A percentile compares a stretch with the other conserved stretches of the same genome.
Evolutionary conservation across 140 eudicot species (phyloP).

Genomic region (Stevia rebaudiana): DNA sequence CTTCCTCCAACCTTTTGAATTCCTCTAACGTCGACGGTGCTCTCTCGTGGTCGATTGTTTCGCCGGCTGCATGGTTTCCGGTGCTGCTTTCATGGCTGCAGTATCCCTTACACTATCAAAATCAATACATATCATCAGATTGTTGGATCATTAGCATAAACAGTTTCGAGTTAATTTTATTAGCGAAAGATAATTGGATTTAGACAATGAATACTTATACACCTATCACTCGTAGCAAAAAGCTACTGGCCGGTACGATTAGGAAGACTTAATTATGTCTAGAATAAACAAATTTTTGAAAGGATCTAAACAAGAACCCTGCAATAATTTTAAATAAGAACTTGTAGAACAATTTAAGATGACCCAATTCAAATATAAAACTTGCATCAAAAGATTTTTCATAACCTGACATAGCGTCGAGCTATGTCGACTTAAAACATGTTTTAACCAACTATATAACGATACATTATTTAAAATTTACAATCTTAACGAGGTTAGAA

Average conservation of each 20-base stretch:
- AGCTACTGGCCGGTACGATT: no score
- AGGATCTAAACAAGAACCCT: neutral
- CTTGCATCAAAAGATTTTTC: no score
- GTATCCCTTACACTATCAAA: conserved; percentile 18
- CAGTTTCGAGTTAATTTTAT: neutral
- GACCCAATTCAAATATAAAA: neutral
- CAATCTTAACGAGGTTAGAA: no score
- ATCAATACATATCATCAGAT: neutral
- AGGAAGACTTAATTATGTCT: no score
- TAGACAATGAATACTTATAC: neutral
- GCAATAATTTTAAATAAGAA: no score
- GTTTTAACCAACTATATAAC: no score
- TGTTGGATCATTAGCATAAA: neutral
- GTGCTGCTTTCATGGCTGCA: conserved; percentile 21
- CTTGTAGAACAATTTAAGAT: neutral
- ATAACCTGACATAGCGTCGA: no score
- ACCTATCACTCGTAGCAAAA: no score
- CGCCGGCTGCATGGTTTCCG: neutral
- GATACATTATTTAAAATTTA: no score
- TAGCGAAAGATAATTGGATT: neutral
- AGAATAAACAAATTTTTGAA: no score
- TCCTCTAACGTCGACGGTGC: conserved; percentile 49
- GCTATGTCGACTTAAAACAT: no score
- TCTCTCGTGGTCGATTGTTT: conserved; percentile 30
- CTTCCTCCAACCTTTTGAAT: conserved; percentile 44